A percentile compares a stretch with the other conserved stretches of the same genome.
phyloP scores from a whole-genome alignment of 2,329 filamentous ascomycete genomes.

The Pseudocercospora pini-densiflorae region DNA sequence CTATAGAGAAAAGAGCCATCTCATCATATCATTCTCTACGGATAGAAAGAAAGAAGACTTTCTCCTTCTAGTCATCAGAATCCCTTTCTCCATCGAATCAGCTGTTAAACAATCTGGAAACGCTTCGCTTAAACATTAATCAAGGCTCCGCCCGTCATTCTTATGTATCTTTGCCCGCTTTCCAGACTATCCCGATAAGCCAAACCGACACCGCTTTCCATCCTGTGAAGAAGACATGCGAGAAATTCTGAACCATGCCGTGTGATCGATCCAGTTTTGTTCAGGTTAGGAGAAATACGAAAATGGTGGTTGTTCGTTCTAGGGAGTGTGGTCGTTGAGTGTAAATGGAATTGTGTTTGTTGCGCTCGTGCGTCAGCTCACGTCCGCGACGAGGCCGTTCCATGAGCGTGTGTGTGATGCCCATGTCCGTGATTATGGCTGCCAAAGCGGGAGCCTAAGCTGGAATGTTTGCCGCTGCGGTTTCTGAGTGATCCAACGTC shows the following conservation, averaged over 20 bases:
- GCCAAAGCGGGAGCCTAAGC: constrained; percentile 17
- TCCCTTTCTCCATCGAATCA: not conserved
- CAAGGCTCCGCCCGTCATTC: not conserved
- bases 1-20: not conserved
- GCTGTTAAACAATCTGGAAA: not conserved
- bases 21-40: constrained; percentile 16
- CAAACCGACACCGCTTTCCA: not conserved
- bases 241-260: not conserved
- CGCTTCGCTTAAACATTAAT: constrained; percentile 3
- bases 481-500: constrained; percentile 53
- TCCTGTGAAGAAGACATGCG: not conserved
- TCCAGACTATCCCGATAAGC: not conserved
- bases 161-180: not conserved
- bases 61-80: not conserved
- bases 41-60: not conserved
- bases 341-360: not conserved
- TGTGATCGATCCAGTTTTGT: not conserved
- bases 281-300: not conserved
- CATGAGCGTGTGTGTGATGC: constrained; percentile 20
- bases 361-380: not conserved
- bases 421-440: constrained; percentile 14
- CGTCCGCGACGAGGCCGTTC: constrained; percentile 17
- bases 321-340: not conserved
- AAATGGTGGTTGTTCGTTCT: not conserved
- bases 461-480: constrained; percentile 22